Percentiles rank a stretch among this genome's conserved stretches.
These are phyloP conservation scores for Cyclotella choctawhatcheeana DNA, from an alignment of 108 stramenopile genomes.

Conservation along the genomic window DNA sequence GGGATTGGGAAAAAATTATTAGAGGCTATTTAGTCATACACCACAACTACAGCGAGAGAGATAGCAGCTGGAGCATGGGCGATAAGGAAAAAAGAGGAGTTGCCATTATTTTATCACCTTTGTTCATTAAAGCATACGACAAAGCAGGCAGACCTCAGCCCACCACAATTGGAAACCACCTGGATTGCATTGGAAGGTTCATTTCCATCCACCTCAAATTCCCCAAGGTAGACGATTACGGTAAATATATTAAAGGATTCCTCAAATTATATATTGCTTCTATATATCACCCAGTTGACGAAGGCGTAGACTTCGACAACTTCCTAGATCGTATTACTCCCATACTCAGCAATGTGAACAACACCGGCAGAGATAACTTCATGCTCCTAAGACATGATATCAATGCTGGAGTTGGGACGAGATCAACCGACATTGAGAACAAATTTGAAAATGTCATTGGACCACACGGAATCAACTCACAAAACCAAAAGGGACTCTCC, in stretches of 20 bases:
- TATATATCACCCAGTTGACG: neutral
- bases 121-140: neutral
- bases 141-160: neutral
- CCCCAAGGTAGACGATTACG: neutral
- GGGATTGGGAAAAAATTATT: neutral
- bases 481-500: neutral
- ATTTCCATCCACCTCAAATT: neutral
- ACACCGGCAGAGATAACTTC: too few species aligned
- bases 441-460: neutral
- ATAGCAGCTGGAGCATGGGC: neutral
- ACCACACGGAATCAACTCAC: neutral
- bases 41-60: neutral
- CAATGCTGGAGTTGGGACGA: neutral
- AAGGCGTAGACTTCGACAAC: neutral
- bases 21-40: neutral
- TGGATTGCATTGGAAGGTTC: neutral
- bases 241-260: neutral
- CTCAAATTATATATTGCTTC: neutral
- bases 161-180: neutral
- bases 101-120: slow-evolving; percentile 1
- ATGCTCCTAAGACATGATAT: neutral
- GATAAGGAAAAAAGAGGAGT: neutral
- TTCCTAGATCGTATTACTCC: too few species aligned
- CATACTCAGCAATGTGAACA: neutral
- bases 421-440: neutral